phyloP scores from a whole-genome alignment of 2,329 filamentous ascomycete species.

The Paecilomyces sp. region DNA sequence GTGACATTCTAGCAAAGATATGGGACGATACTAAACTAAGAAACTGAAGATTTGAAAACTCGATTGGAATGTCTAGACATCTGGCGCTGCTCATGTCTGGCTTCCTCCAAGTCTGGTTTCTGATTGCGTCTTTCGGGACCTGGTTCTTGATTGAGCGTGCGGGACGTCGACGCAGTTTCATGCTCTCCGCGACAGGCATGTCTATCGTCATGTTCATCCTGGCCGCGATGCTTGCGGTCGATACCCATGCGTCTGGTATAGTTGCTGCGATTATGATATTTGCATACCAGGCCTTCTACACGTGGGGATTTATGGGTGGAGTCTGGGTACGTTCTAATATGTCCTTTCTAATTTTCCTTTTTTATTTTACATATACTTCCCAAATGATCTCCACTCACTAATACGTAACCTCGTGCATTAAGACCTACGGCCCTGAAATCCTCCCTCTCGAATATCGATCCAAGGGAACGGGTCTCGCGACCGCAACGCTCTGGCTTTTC shows the following conservation, averaged over 20 bases:
- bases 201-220: constrained; percentile 7
- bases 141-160: constrained; percentile 9
- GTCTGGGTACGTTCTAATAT: constrained; percentile 7
- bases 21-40: neutral
- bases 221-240: constrained; percentile 5
- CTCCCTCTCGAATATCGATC: constrained; percentile 10
- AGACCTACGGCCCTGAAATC: constrained; percentile 12
- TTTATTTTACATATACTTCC: no score
- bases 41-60: constrained; percentile 8
- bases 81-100: constrained; percentile 17
- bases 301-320: constrained; percentile 10
- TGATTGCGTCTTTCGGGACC: constrained; percentile 17
- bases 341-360: neutral
- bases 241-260: constrained; percentile 7
- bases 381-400: no score
- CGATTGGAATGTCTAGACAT: constrained; percentile 14
- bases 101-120: constrained; percentile 20
- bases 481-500: constrained; percentile 43
- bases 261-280: constrained; percentile 10
- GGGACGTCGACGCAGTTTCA: constrained; percentile 5
- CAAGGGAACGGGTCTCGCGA: constrained; percentile 9
- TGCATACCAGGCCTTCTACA: constrained; percentile 9
- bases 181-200: constrained; percentile 5
- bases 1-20: neutral
- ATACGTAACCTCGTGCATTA: no score